Percentiles rank a stretch among this genome's conserved stretches.
Conservation (phyloP, 108 stramenopile genomes). For the Skeletonema potamos region DNA sequence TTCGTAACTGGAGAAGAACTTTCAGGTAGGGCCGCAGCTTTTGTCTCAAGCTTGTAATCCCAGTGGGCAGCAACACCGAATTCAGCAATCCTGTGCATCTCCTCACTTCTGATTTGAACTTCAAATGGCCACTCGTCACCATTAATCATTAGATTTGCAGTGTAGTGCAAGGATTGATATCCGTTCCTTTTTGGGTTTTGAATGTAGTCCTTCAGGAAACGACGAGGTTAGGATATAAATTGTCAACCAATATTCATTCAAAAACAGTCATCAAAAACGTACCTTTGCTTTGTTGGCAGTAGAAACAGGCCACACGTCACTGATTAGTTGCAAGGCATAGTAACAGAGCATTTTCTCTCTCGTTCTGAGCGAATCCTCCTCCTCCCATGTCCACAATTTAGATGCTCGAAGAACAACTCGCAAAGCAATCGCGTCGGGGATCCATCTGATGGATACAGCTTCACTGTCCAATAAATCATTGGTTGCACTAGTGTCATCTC, state of each 20-base stretch:
- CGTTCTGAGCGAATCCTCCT: conserved; percentile 45
- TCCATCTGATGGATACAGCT: conserved; percentile 30
- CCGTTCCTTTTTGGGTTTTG: conserved; percentile 86
- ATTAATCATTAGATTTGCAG: conserved; percentile 49
- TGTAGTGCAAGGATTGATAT: conserved; percentile 91
- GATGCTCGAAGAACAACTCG: conserved; percentile 64
- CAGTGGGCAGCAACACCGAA: conserved; percentile 89
- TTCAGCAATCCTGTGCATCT: conserved; percentile 88
- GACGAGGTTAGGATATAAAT: neutral
- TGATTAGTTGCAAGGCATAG: conserved; percentile 59
- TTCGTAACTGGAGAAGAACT: neutral
- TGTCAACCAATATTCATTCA: neutral
- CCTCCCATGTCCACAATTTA: conserved; percentile 33
- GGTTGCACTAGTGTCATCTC: neutral
- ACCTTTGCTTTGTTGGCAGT: conserved; percentile 51
- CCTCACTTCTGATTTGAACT: conserved; percentile 78
- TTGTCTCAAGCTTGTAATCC: conserved; percentile 65
- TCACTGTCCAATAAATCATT: conserved; percentile 6
- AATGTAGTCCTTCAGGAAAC: conserved; percentile 66
- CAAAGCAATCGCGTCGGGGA: conserved; percentile 73
- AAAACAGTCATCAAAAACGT: neutral
- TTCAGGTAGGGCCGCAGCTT: conserved; percentile 6
- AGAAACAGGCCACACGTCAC: conserved; percentile 63
- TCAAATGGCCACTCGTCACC: conserved; percentile 80
- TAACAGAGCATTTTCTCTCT: conserved; percentile 75